A percentile compares a stretch with the other conserved stretches of the same genome.
phyloP scores from a whole-genome alignment of 768 basidiomycete genomes.

The Trametes sanguinea region DNA sequence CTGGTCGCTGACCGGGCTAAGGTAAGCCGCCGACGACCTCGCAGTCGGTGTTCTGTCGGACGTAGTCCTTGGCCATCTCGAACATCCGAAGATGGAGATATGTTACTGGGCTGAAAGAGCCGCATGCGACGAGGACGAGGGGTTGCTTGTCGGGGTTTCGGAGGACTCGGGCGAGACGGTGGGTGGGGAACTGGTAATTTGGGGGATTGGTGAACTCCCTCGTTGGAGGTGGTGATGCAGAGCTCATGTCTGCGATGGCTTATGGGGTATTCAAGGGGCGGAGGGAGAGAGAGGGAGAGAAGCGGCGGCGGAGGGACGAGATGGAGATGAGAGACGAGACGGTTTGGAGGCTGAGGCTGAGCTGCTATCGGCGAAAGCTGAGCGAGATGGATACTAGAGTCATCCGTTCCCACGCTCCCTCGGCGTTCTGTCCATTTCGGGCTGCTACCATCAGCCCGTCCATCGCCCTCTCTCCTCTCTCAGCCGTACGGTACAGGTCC shows the following conservation, averaged over 20 bases:
- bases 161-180: constrained; percentile 60
- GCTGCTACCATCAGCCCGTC: background rate
- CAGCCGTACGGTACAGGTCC: background rate
- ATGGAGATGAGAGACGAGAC: background rate
- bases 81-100: constrained; percentile 99
- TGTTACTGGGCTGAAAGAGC: constrained; percentile 97
- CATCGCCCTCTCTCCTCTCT: background rate
- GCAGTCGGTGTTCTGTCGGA: constrained; percentile 87
- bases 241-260: constrained; percentile 7
- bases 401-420: constrained; percentile 31
- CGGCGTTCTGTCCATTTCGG: constrained; percentile 1
- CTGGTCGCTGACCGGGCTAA: constrained; percentile 93
- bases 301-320: background rate
- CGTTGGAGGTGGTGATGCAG: constrained; percentile 17
- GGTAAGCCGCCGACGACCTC: constrained; percentile 96
- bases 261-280: background rate
- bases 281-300: too few species aligned
- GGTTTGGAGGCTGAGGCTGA: constrained; percentile 1
- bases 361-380: constrained; percentile 12
- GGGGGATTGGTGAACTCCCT: constrained; percentile 59
- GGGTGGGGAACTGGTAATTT: constrained; percentile 66
- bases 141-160: constrained; percentile 72
- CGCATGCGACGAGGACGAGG: constrained; percentile 95
- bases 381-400: constrained; percentile 24
- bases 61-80: constrained; percentile 98